phyloP scores from a whole-genome alignment of 208 protist species.

The Naegleria fowleri region DNA sequence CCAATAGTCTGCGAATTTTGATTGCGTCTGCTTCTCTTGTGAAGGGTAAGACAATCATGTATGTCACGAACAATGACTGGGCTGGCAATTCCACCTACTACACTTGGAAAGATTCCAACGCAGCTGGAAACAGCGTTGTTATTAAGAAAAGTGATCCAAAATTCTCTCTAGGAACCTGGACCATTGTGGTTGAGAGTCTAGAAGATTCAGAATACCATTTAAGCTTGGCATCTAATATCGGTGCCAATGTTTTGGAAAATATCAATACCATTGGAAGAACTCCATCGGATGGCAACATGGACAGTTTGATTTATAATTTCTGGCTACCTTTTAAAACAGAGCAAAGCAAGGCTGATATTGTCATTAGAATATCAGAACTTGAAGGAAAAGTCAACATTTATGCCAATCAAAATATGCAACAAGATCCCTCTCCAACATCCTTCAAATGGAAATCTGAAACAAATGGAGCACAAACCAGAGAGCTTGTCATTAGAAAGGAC shows the following conservation, averaged over 20 bases:
- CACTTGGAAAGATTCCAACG: background rate
- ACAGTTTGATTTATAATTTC: background rate
- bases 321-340: background rate
- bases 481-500: background rate
- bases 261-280: background rate
- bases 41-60: background rate
- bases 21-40: background rate
- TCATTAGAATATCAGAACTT: background rate
- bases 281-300: background rate
- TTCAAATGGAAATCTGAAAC: background rate
- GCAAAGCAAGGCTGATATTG: background rate
- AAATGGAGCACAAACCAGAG: background rate
- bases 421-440: background rate
- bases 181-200: background rate
- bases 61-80: background rate
- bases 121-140: background rate
- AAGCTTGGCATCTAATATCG: background rate
- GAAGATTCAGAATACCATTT: background rate
- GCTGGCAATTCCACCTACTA: background rate
- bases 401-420: background rate
- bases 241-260: background rate
- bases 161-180: background rate
- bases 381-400: background rate
- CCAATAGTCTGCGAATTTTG: background rate
- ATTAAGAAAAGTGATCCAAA: background rate